Conservation (phyloP, 2,329 filamentous ascomycete species). For the Penicillium brasilianum region DNA sequence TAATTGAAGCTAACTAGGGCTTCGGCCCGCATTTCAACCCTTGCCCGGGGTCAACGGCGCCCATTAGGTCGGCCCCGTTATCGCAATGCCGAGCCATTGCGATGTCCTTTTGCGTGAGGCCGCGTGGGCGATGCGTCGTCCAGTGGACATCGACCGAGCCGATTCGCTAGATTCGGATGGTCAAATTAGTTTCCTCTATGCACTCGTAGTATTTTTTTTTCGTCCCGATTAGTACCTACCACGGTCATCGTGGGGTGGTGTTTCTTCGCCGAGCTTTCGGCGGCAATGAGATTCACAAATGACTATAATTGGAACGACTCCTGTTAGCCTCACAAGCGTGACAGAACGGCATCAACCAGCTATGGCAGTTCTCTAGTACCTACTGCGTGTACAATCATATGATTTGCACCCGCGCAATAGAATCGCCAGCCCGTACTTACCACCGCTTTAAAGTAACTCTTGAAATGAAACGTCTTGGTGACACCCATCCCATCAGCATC, state of each 20-base stretch:
- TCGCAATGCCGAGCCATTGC: slow-evolving; percentile 46
- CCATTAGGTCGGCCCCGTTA: slow-evolving; percentile 41
- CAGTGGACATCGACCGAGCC: slow-evolving; percentile 47
- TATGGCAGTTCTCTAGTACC: not conserved
- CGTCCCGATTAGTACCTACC: slow-evolving; percentile 34
- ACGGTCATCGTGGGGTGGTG: slow-evolving; percentile 48
- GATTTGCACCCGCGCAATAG: not conserved
- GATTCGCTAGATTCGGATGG: slow-evolving; percentile 34
- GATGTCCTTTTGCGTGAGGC: slow-evolving; percentile 45
- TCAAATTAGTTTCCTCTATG: not conserved
- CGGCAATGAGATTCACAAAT: slow-evolving; percentile 45
- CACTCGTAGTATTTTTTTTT: not conserved
- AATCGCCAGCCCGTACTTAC: slow-evolving; percentile 28
- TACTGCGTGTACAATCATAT: too few relatives aligned
- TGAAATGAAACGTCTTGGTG: slow-evolving; percentile 47
- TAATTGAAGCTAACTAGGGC: not conserved
- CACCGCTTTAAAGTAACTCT: slow-evolving; percentile 46
- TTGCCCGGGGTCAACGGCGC: slow-evolving; percentile 38
- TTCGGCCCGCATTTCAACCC: slow-evolving; percentile 37
- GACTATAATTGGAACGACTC: slow-evolving; percentile 33
- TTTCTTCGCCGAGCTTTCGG: slow-evolving; percentile 44
- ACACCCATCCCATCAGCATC: slow-evolving; percentile 42
- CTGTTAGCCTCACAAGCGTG: not conserved
- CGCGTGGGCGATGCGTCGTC: slow-evolving; percentile 48
- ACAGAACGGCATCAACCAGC: not conserved